phyloP scores from a whole-genome alignment of 768 basidiomycete species.

The Trametes punicea region DNA sequence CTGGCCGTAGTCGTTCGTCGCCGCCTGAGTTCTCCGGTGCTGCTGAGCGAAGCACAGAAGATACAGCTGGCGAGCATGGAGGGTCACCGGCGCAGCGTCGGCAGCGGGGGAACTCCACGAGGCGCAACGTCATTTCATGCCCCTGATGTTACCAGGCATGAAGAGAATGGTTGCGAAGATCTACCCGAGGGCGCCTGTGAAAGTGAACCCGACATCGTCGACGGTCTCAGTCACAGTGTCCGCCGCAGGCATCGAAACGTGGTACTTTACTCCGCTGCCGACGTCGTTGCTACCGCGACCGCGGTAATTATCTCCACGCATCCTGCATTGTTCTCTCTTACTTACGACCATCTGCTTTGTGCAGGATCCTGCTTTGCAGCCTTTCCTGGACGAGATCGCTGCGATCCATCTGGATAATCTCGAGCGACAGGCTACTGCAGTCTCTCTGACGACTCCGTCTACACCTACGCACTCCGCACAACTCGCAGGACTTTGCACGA shows the following conservation, averaged over 20 bases:
- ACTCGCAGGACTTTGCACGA: slow-evolving; percentile 5
- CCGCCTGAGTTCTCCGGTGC: slow-evolving; percentile 24
- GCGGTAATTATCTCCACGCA: slow-evolving; percentile 4
- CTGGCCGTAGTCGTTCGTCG: slow-evolving; percentile 17
- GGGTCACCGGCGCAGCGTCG: not conserved
- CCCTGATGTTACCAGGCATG: slow-evolving; percentile 1
- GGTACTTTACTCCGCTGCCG: slow-evolving; percentile 18
- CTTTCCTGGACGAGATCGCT: slow-evolving; percentile 19
- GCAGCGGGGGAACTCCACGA: not conserved
- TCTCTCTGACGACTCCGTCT: not conserved
- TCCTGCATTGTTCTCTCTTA: not conserved
- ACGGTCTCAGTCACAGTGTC: slow-evolving; percentile 8
- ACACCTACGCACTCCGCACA: slow-evolving; percentile 1
- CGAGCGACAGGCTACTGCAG: not conserved
- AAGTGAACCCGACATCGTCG: not conserved
- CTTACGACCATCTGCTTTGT: not conserved
- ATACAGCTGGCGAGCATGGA: slow-evolving; percentile 23
- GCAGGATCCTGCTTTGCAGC: slow-evolving; percentile 15
- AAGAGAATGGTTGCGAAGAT: not conserved
- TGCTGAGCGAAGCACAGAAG: slow-evolving; percentile 29
- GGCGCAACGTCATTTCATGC: slow-evolving; percentile 1
- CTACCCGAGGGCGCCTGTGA: slow-evolving; percentile 10
- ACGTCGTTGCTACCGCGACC: slow-evolving; percentile 20
- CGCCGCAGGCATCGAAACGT: slow-evolving; percentile 22
- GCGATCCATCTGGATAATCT: slow-evolving; percentile 8